phyloP scores from a whole-genome alignment of 2,329 filamentous ascomycete genomes.

The Dothiorella sarmentorum region DNA sequence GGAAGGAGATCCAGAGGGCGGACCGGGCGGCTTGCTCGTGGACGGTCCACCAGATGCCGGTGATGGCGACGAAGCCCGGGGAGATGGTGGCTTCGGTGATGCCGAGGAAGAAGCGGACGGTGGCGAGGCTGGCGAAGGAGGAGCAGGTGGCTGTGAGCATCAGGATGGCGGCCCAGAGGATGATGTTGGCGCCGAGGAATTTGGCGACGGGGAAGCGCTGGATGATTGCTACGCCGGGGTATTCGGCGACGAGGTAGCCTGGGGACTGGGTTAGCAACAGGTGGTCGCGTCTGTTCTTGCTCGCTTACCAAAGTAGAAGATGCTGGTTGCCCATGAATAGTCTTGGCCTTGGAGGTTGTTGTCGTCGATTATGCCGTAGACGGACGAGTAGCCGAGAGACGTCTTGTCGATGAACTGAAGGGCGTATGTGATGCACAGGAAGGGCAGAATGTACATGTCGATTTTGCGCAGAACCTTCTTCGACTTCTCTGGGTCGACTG shows the following conservation, averaged over 20 bases:
- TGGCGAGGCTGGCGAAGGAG: constrained; percentile 59
- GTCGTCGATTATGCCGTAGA: constrained; percentile 22
- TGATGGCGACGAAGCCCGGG: constrained; percentile 45
- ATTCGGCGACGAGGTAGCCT: constrained; percentile 35
- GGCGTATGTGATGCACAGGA: constrained; percentile 60
- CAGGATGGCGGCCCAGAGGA: constrained; percentile 53
- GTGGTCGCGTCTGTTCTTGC: background rate
- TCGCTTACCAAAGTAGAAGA: constrained; percentile 18
- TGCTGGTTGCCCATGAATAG: constrained; percentile 21
- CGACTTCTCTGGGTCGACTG: background rate
- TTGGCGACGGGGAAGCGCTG: constrained; percentile 52
- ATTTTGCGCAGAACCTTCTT: constrained; percentile 43
- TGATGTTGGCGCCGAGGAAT: constrained; percentile 46
- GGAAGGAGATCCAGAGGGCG: constrained; percentile 57
- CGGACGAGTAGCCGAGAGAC: constrained; percentile 42
- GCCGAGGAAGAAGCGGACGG: constrained; percentile 62
- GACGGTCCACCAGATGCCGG: constrained; percentile 60
- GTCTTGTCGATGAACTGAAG: constrained; percentile 63
- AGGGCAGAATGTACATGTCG: constrained; percentile 50
- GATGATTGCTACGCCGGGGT: constrained; percentile 65
- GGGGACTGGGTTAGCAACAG: constrained; percentile 46
- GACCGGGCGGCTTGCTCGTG: constrained; percentile 55
- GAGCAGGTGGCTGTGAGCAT: constrained; percentile 60
- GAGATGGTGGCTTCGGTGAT: constrained; percentile 60
- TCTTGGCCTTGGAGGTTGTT: constrained; percentile 21